Percentiles rank a stretch among this genome's conserved stretches.
Evolutionary conservation across 1,284 basidiomycete genomes (phyloP).

Genomic region (Moniliophthora roreri): DNA sequence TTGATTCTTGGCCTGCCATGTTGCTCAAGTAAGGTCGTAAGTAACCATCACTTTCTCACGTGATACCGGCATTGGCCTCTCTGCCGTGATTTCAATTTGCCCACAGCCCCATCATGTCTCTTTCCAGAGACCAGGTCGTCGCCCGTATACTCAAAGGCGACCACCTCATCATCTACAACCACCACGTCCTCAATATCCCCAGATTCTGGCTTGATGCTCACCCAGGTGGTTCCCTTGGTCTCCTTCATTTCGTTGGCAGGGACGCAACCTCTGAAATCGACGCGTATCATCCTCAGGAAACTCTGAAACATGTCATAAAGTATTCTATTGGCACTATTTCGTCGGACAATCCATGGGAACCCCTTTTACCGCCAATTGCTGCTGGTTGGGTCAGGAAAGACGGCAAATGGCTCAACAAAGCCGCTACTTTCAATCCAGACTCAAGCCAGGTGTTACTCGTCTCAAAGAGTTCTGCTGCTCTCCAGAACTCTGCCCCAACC

Average conservation of each 20-base stretch:
- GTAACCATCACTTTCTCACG: no score
- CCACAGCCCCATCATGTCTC: neutral
- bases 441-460: conserved; percentile 67
- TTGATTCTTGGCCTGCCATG: conserved; percentile 2
- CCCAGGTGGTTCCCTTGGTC: conserved; percentile 87
- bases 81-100: no score
- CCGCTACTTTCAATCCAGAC: conserved; percentile 40
- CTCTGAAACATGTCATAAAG: conserved; percentile 62
- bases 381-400: conserved; percentile 72
- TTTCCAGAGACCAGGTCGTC: conserved; percentile 60
- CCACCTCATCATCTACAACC: conserved; percentile 77
- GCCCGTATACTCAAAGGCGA: conserved; percentile 76
- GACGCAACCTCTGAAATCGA: conserved; percentile 95
- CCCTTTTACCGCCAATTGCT: conserved; percentile 88
- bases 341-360: conserved; percentile 64
- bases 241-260: conserved; percentile 95
- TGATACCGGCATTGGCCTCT: no score
- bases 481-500: conserved; percentile 40
- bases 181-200: conserved; percentile 81
- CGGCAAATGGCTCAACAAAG: conserved; percentile 64
- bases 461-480: conserved; percentile 30
- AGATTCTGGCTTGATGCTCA: conserved; percentile 82
- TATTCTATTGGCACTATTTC: conserved; percentile 81
- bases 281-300: conserved; percentile 82
- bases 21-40: no score